Evolutionary conservation across 2,329 filamentous ascomycete species (phyloP).

Genomic region (Aspergillus niger): DNA sequence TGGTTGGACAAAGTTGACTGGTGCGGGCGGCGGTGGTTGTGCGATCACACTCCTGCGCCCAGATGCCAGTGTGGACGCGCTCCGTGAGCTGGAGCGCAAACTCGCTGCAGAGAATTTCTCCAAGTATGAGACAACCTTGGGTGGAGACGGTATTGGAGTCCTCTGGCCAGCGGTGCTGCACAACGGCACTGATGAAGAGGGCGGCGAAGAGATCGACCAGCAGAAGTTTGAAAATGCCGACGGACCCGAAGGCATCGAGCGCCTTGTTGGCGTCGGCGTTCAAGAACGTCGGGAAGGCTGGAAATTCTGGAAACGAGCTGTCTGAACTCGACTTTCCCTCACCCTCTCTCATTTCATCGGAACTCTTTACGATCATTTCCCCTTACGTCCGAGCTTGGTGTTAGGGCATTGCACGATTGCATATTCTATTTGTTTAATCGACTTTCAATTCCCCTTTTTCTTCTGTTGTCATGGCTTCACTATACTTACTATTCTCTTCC

Average conservation of each 20-base stretch:
- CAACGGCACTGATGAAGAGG: constrained; percentile 77
- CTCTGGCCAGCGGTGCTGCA: constrained; percentile 89
- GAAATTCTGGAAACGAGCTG: constrained; percentile 73
- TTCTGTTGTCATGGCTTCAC: neutral
- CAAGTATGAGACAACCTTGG: constrained; percentile 85
- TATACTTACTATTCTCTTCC: constrained; percentile 4
- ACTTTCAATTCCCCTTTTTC: constrained; percentile 4
- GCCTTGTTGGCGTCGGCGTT: constrained; percentile 76
- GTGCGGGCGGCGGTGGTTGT: constrained; percentile 92
- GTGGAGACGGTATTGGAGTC: constrained; percentile 90
- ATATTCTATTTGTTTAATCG: neutral
- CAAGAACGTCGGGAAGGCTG: constrained; percentile 73
- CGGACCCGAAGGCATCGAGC: constrained; percentile 82
- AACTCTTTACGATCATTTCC: constrained; percentile 8
- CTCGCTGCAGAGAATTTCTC: constrained; percentile 73
- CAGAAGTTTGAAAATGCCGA: constrained; percentile 84
- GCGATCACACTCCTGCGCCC: constrained; percentile 87
- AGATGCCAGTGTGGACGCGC: constrained; percentile 56
- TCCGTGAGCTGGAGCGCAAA: constrained; percentile 65
- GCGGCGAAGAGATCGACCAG: constrained; percentile 89
- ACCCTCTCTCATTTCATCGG: neutral
- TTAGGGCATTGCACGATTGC: constrained; percentile 7
- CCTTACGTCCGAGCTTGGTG: neutral
- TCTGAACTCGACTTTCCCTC: neutral
- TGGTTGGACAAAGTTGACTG: constrained; percentile 96